These are phyloP conservation scores for Astrocystis sublimbata DNA, from an alignment of 495 filamentous ascomycete genomes.

Conservation along the genomic window DNA sequence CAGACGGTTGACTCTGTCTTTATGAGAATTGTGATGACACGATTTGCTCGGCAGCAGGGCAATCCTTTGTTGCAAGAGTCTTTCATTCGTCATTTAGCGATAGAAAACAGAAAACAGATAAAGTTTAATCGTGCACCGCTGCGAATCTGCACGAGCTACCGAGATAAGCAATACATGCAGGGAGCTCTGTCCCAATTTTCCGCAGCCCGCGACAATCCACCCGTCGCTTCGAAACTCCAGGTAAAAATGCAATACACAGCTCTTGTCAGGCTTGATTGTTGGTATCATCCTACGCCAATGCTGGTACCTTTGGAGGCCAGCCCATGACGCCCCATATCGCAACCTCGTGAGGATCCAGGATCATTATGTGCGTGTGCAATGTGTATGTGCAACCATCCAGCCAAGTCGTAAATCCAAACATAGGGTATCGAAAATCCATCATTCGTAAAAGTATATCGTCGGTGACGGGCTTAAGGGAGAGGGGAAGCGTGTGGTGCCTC, in stretches of 20 bases:
- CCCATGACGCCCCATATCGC: not conserved
- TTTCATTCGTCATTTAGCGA: too few species aligned
- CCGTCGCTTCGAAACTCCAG: constrained; percentile 31
- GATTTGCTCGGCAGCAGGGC: too few species aligned
- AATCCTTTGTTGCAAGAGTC: too few species aligned
- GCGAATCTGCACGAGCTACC: too few species aligned
- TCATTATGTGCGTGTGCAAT: constrained; percentile 4
- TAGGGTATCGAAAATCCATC: constrained; percentile 22
- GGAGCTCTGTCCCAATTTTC: constrained; percentile 21
- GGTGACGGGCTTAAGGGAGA: constrained; percentile 25
- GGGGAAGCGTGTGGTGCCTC: constrained; percentile 32
- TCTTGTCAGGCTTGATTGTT: constrained; percentile 14
- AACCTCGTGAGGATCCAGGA: too few species aligned
- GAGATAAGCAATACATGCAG: constrained; percentile 9
- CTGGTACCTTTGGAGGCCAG: not conserved
- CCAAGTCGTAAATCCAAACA: constrained; percentile 16
- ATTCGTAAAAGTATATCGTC: constrained; percentile 23
- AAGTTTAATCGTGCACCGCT: too few species aligned
- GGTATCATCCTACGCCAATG: constrained; percentile 15
- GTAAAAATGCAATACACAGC: constrained; percentile 27
- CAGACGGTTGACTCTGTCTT: too few species aligned
- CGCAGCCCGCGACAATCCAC: constrained; percentile 21
- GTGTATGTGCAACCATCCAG: constrained; percentile 22
- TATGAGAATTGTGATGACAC: too few species aligned
- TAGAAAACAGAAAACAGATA: too few species aligned